Evolutionary conservation across 2,329 filamentous ascomycete species (phyloP).

Genomic region (Pezicula neosporulosa): DNA sequence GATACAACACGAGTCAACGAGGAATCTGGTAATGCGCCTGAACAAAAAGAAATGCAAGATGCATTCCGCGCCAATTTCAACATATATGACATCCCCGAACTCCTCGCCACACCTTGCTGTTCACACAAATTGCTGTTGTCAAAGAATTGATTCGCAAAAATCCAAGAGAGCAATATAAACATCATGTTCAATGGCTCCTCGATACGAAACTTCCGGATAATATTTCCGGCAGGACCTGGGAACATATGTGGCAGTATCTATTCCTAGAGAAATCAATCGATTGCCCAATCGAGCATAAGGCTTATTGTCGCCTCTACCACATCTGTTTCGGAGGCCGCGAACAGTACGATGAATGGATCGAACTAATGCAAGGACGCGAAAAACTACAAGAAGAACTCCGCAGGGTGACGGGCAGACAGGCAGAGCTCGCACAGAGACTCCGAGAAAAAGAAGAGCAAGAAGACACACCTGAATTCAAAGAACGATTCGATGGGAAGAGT

Average conservation of each 20-base stretch:
- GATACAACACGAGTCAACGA: constrained; percentile 29
- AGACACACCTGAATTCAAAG: constrained; percentile 2
- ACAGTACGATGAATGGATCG: constrained; percentile 18
- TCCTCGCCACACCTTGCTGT: constrained; percentile 56
- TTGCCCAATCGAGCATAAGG: constrained; percentile 20
- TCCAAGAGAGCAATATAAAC: constrained; percentile 49
- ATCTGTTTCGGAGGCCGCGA: constrained; percentile 21
- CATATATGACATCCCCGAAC: constrained; percentile 35
- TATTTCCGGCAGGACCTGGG: constrained; percentile 56
- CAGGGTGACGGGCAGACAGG: constrained; percentile 5
- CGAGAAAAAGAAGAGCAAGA: background rate
- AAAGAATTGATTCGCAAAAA: constrained; percentile 45
- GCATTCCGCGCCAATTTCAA: constrained; percentile 19
- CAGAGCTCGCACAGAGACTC: background rate
- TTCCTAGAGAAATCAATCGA: constrained; percentile 18
- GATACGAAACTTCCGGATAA: constrained; percentile 49
- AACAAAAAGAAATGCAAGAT: constrained; percentile 17
- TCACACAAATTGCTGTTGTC: constrained; percentile 61
- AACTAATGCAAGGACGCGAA: constrained; percentile 7
- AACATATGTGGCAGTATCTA: constrained; percentile 58
- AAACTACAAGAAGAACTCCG: constrained; percentile 11
- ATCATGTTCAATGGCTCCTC: constrained; percentile 56
- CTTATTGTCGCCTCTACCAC: constrained; percentile 21
- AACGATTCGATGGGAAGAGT: background rate
- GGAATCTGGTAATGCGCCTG: constrained; percentile 7